Evolutionary conservation across 495 filamentous ascomycete genomes (phyloP), one percentile per base, ranked within the genome.

Genomic region (Neurospora terricola): DNA sequence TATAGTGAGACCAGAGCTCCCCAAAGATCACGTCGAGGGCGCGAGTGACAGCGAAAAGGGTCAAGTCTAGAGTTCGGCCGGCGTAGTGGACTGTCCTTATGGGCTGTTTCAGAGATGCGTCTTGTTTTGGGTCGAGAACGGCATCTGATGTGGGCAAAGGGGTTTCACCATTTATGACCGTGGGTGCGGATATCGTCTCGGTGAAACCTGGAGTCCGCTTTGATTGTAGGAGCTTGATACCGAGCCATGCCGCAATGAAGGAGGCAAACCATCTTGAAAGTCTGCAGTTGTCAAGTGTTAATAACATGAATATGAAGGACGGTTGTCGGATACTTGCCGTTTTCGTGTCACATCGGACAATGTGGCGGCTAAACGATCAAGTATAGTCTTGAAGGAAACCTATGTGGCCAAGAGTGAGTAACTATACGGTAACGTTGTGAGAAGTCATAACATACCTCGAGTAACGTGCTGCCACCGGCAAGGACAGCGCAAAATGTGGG

Each of bases 1-100:
- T 84, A 71, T 81, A 81, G 48, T 81, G 85, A 30, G 84, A 81
- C 93, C 92, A 97, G 23, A 89, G 78, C 71, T 90, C 86, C 69
- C 88, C 90, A 70, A 91, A 81, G 10, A 94, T 73, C 38, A 92
- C 88, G 79, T 97, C 93, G 23, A 92, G 78, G 54, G 94, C 94
- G 75, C 93, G 87, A 10, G 89, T 89, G 59, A 88, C 81, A n/a
- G 91, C 88, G 78, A 96, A 95, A 40, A 97, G 83, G 2, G 94
- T 96, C 38, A 97, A 86, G 80, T 97, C 94, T 77, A 98, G 86
- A 12, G 94, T 96, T 72, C 90, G 89, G 70, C 94, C 94, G 5
- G 90, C 92, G 72, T 90, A 82, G 10, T 81, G 78, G 68, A 79
- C 77, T 73, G 81, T 81, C 69, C 76, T 78, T 27, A 77, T 72